These are phyloP conservation scores for Leccinum truebloodii DNA, from an alignment of 768 basidiomycete genomes.

Conservation along the genomic window DNA sequence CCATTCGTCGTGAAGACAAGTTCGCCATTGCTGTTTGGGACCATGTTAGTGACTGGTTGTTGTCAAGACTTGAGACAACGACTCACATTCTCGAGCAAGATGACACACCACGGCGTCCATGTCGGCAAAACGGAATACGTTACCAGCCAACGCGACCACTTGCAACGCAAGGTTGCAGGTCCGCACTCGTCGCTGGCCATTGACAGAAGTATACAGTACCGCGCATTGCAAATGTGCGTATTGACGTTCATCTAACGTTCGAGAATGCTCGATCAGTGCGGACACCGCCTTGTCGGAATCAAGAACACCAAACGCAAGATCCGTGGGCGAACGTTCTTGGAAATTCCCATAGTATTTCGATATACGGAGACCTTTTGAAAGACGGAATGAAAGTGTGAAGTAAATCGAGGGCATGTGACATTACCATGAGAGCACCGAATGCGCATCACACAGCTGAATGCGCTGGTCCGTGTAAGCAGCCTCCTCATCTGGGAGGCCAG, in stretches of 20 bases:
- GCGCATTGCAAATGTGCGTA: conserved; percentile 86
- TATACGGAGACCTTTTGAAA: conserved; percentile 57
- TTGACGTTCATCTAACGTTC: conserved; percentile 64
- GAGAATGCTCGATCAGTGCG: conserved; percentile 71
- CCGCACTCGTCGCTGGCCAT: conserved; percentile 81
- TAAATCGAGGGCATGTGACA: conserved; percentile 11
- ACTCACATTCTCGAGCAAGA: conserved; percentile 75
- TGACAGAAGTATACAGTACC: conserved; percentile 76
- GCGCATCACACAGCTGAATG: conserved; percentile 76
- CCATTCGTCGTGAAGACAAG: conserved; percentile 59
- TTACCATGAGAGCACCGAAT: conserved; percentile 85
- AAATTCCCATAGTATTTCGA: conserved; percentile 74
- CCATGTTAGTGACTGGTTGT: not conserved
- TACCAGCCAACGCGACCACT: conserved; percentile 81
- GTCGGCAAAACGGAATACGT: conserved; percentile 90
- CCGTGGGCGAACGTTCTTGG: conserved; percentile 62
- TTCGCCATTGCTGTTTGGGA: conserved; percentile 60
- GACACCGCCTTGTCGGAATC: conserved; percentile 83
- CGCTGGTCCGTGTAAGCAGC: conserved; percentile 67
- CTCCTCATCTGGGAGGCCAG: conserved; percentile 78
- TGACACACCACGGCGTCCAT: conserved; percentile 79
- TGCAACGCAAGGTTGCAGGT: conserved; percentile 84
- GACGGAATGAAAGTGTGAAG: conserved; percentile 10
- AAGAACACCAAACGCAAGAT: conserved; percentile 75
- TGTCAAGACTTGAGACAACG: not conserved